phyloP scores from a whole-genome alignment of 768 basidiomycete genomes.

The Boletus subparvulus region DNA sequence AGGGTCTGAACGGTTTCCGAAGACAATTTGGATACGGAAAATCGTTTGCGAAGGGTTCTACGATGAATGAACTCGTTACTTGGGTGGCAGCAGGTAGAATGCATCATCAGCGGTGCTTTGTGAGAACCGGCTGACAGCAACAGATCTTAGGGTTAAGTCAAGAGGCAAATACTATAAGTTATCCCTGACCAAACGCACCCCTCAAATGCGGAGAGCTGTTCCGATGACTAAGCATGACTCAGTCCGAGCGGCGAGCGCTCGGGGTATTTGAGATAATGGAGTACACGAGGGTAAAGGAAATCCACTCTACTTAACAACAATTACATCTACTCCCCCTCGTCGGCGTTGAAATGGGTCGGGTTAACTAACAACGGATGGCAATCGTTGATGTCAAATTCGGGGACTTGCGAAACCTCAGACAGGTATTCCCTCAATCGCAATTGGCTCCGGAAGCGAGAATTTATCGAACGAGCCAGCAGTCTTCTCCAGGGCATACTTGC shows the following conservation, averaged over 20 bases:
- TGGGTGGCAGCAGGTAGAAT: conserved; percentile 16
- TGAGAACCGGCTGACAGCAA: conserved; percentile 8
- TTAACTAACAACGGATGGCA: conserved; percentile 3
- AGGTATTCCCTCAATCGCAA: conserved; percentile 15
- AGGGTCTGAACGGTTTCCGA: conserved; percentile 65
- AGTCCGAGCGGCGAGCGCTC: no score
- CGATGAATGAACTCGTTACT: conserved; percentile 21
- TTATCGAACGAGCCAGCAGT: conserved; percentile 55
- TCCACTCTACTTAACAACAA: background rate
- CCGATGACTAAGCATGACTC: conserved; percentile 28
- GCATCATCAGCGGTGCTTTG: conserved; percentile 10
- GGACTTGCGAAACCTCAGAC: conserved; percentile 6
- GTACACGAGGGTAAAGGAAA: background rate
- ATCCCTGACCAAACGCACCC: conserved; percentile 1
- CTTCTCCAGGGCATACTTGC: conserved; percentile 43
- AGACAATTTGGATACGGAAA: conserved; percentile 57
- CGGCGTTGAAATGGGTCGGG: background rate
- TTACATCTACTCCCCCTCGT: background rate
- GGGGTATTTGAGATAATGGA: background rate
- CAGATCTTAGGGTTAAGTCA: conserved; percentile 1
- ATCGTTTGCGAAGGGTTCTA: conserved; percentile 53
- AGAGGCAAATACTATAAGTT: background rate
- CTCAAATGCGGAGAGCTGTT: background rate
- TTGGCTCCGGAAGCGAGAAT: conserved; percentile 28
- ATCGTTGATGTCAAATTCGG: background rate